Conservation (phyloP, 441 rosid genomes). For the Corymbia citriodora region DNA sequence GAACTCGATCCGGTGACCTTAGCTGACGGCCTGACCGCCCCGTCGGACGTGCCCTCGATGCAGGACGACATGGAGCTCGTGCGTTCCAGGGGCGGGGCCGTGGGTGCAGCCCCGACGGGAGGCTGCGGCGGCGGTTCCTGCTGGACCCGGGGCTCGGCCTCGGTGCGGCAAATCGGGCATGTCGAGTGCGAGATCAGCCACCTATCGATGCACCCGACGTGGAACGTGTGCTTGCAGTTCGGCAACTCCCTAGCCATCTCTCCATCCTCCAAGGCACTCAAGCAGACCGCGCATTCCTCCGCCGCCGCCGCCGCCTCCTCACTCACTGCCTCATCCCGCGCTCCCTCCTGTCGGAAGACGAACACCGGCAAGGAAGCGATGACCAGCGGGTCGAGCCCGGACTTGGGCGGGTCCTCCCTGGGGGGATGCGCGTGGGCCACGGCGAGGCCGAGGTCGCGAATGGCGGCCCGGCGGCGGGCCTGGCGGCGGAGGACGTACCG, state of each 20-base stretch:
- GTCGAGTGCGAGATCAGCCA: slow-evolving; percentile 50
- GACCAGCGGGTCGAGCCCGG: slow-evolving; percentile 40
- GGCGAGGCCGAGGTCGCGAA: slow-evolving; percentile 1
- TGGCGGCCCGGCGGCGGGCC: slow-evolving; percentile 13
- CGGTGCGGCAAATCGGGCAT: slow-evolving; percentile 57
- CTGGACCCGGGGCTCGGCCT: slow-evolving; percentile 40
- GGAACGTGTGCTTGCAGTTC: slow-evolving; percentile 53
- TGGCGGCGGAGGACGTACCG: slow-evolving; percentile 41
- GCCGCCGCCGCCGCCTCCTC: background rate
- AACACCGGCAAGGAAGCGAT: slow-evolving; percentile 42
- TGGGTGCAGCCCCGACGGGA: background rate
- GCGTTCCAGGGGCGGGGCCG: slow-evolving; percentile 31
- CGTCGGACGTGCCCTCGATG: slow-evolving; percentile 30
- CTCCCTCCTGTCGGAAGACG: slow-evolving; percentile 14
- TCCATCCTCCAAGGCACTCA: slow-evolving; percentile 42
- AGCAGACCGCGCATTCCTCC: slow-evolving; percentile 49
- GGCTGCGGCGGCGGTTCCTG: slow-evolving; percentile 52
- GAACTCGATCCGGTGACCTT: slow-evolving; percentile 35
- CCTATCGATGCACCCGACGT: slow-evolving; percentile 42
- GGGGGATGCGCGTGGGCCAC: background rate
- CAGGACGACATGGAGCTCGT: slow-evolving; percentile 6
- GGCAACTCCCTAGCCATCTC: slow-evolving; percentile 46
- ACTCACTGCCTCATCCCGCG: background rate
- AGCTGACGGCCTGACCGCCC: slow-evolving; percentile 7
- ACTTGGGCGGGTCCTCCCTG: slow-evolving; percentile 25